Base-by-base conservation (phyloP, 208 protist genomes). In the Leishmania mexicana region DNA sequence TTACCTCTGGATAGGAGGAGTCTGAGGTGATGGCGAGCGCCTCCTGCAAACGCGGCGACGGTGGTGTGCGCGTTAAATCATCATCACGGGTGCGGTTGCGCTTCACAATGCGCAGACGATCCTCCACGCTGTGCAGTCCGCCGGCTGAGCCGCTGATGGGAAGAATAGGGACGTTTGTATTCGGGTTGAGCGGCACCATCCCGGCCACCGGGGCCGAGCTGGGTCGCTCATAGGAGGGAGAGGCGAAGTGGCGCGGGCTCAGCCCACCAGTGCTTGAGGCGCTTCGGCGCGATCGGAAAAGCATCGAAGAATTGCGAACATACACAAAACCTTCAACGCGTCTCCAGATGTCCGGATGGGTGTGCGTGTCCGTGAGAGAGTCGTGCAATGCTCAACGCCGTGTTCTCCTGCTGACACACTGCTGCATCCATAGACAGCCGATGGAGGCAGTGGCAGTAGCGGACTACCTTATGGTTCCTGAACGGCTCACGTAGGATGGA, bases 41-140 rank as follows among this genome's bases (percentile, higher is more conserved):
- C 51, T 60, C 35, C 24, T 67, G 75, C 24, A 51, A 28, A 10
- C 8, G 45, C 21, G 72, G 68, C 57, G 80, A 65, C 53, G 65
- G 73, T n/a, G 70, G 51, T 45, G 53, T 73, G 53, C 19, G 67
- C 51, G 57, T 31, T 58, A 62, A n/a, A 47, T 75, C 35, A n/a
- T 65, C 74, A 70, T 71, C 58, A 74, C 71, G 47, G 71, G 77
- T 78, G 73, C 92, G 87, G 67, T 83, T 96, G 11, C 92, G 91
- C 81, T 95, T 95, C 51, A 96, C 86, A 64, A 96, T 94, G 73
- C 87, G 88, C 40, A 96, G 88, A 8, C 93, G 90, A 73, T 95
- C 86, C 81, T 97, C 94, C 57, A 96, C 94, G 75, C 81, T 87
- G 28, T 88, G 71, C 24, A 79, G 19, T 28, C 75, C 60, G 60